Conservation (phyloP, 2,329 filamentous ascomycete species). For the Graphilbum sp. region DNA sequence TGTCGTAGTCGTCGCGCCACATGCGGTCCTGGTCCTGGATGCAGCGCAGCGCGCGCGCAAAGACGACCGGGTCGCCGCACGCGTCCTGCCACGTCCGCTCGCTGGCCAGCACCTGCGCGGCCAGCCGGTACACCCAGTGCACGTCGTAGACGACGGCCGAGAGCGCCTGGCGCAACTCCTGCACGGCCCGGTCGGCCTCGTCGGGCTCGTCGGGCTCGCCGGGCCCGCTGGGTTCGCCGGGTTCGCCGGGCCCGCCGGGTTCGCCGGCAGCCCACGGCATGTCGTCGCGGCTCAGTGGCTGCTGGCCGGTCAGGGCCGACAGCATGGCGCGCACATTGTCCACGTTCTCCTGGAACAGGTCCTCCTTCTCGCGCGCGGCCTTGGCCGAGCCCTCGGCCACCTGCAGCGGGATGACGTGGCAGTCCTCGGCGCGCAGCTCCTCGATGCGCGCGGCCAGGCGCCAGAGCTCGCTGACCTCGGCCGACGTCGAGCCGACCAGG, state of each 20-base stretch:
- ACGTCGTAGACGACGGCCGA: slow-evolving; percentile 13
- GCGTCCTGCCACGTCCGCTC: slow-evolving; percentile 5
- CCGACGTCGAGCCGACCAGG: slow-evolving; percentile 59
- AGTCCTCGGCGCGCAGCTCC: slow-evolving; percentile 16
- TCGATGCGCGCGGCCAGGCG: slow-evolving; percentile 14
- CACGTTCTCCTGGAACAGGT: slow-evolving; percentile 28
- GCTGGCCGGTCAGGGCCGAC: slow-evolving; percentile 17
- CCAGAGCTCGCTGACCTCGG: slow-evolving; percentile 28
- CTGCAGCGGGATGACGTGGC: slow-evolving; percentile 16
- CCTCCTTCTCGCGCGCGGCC: slow-evolving; percentile 13
- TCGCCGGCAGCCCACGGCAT: background rate
- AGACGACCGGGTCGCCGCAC: slow-evolving; percentile 3
- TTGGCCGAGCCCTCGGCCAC: slow-evolving; percentile 4
- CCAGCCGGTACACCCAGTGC: slow-evolving; percentile 18
- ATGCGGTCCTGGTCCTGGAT: slow-evolving; percentile 13
- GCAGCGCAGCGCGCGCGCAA: slow-evolving; percentile 13
- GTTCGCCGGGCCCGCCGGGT: too few species aligned
- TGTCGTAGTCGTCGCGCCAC: slow-evolving; percentile 10
- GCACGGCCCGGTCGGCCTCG: background rate
- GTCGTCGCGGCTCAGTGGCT: slow-evolving; percentile 9
- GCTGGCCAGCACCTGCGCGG: slow-evolving; percentile 12
- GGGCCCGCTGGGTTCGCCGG: too few species aligned
- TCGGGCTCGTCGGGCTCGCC: background rate
- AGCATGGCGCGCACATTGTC: slow-evolving; percentile 31
- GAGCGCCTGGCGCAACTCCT: slow-evolving; percentile 3